Evolutionary conservation across 2,329 filamentous ascomycete species (phyloP), one percentile per base, ranked within the genome.

Genomic region (Talaromyces funiculosus): DNA sequence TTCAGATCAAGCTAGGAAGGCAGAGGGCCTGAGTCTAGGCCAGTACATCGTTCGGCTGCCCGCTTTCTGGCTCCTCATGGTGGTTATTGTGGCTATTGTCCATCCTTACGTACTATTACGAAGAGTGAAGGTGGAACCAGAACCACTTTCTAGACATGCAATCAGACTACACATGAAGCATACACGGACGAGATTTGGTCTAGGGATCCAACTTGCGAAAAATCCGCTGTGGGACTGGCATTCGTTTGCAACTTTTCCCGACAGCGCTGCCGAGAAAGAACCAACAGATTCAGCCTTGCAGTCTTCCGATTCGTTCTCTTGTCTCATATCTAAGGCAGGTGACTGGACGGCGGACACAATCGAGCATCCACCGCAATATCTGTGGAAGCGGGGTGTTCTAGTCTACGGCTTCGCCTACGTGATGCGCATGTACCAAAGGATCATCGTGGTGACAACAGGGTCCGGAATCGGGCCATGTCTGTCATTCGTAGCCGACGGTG

Each of bases 61-160:
- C 0, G 73, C 78, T 1, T 82, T 93, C 73, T 94, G 89, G 87
- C 83, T 89, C 67, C 78, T 93, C 18, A 66, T 84, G 26, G 70
- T 84, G 49, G 85, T 86, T 49, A 90, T 89, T 1, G 67, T 80
- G 42, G 82, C 87, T 65, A 81, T 92, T 64, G 78, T 87, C 49
- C 85, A 88, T 56, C 89, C 90, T 1, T 95, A 90, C 90, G 71
- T 88, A 2, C 82, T 84, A 61, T 83, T 94, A 29, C 84, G 89
- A 59, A 86, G 84, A 66, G 85, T 90, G 60, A 75, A 78, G 9
- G 87, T 93, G 63, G 77, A 82, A 20, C 79, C 86, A 8, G 86
- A 90, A 68, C 77, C 81, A 3, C 83, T 94, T 18, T 93, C 90
- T 0, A 72, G 81, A 22, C 90, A 92, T 74, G 90, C 89, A 40